Evolutionary conservation across 345 rosid genomes (phyloP), one percentile per base, ranked within the genome.

Genomic region (Draba incana): DNA sequence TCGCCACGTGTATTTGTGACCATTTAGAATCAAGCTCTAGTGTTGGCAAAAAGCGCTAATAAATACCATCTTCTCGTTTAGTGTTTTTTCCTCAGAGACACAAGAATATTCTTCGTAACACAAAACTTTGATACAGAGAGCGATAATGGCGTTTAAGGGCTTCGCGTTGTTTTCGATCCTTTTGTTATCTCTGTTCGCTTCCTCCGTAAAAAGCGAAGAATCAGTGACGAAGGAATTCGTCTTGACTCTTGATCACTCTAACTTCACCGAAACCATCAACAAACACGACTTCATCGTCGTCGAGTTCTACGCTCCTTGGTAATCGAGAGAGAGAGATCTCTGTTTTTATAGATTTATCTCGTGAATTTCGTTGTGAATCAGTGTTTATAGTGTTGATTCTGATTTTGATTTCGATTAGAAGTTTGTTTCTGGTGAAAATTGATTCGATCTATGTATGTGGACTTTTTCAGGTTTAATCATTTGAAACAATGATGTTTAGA

Each of bases 301-400:
- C 33, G 97, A 94, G 69, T 94, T 94, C 78, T 94, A 94, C 78
- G 98, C 99, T 53, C 98, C 97, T 27, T 94, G 99, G 99, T 94
- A 81, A 43, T 35, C 66, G 20, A 20, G 35, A 31, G 1, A 31
- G 1, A n/a, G 10, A 16, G 50, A 20, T 54, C 39, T 67, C 47
- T 41, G 11, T 60, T 13, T 27, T 10, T 41, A 31, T 51, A 52
- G 30, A 44, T 4, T 45, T 14, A 0, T 16, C 13, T 38, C 48
- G 28, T 43, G 45, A 27, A 25, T 51, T 5, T 71, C 14, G 39
- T 44, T 7, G 42, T 6, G 5, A 41, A 38, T 68, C 66, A 2
- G 25, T 28, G 15, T 55, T 57, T 47, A 6, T 8, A 43, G 41
- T 63, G 9, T 15, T 56, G 45, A 25, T 52, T 43, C 51, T 57